These are phyloP conservation scores for Candida sp. DNA, from an alignment of 1,139 yeast genomes.

Conservation along the genomic window DNA sequence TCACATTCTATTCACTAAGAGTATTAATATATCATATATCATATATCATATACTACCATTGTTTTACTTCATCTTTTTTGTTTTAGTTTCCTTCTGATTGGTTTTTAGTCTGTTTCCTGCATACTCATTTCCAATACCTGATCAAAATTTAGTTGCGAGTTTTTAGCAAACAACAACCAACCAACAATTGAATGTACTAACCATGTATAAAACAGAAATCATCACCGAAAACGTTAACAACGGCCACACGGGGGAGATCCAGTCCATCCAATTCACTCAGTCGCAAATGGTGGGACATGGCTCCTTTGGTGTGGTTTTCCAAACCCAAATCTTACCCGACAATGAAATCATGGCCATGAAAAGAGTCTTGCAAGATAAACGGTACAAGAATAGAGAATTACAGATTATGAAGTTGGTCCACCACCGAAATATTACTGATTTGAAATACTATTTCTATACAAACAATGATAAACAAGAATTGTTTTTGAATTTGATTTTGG, in stretches of 20 bases:
- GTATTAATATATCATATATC: not conserved
- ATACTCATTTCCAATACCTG: not conserved
- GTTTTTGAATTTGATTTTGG: conserved; percentile 84
- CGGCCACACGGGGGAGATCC: conserved; percentile 66
- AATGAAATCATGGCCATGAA: conserved; percentile 88
- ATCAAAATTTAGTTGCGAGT: not conserved
- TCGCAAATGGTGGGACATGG: conserved; percentile 95
- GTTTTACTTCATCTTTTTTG: not conserved
- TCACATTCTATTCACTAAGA: too few species aligned
- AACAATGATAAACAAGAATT: conserved; percentile 76
- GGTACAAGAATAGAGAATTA: conserved; percentile 94
- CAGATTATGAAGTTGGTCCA: conserved; percentile 91
- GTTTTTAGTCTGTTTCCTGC: not conserved
- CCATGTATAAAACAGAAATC: conserved; percentile 52
- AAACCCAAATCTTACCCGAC: conserved; percentile 73
- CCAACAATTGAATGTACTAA: conserved; percentile 22
- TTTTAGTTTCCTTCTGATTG: not conserved
- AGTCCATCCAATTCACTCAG: conserved; percentile 64
- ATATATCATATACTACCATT: not conserved
- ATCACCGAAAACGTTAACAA: conserved; percentile 71
- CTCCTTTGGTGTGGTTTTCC: conserved; percentile 94
- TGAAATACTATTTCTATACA: conserved; percentile 86
- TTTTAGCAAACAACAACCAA: not conserved
- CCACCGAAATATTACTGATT: conserved; percentile 85
- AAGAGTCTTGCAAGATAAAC: conserved; percentile 88